Percentiles rank a stretch among this genome's conserved stretches.
phyloP scores from a whole-genome alignment of 768 basidiomycete genomes.

The Paxillus rubicundulus region DNA sequence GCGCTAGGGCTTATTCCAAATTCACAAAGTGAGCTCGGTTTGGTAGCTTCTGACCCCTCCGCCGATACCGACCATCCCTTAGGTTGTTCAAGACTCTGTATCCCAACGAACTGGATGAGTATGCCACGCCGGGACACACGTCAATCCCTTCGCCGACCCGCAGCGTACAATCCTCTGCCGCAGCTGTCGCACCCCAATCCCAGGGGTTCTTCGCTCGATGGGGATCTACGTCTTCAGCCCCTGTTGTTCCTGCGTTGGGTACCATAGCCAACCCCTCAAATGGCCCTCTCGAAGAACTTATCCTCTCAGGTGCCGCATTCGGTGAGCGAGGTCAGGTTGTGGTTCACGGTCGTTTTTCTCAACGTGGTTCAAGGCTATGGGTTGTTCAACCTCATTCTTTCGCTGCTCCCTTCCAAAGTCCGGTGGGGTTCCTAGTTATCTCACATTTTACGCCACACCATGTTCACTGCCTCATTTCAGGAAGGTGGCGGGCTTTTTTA shows the following conservation, averaged over 20 bases:
- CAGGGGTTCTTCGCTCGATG: constrained; percentile 41
- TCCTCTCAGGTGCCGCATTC: constrained; percentile 75
- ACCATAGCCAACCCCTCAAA: constrained; percentile 34
- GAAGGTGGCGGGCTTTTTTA: constrained; percentile 70
- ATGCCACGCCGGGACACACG: constrained; percentile 37
- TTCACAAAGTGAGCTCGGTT: constrained; percentile 57
- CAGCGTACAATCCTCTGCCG: constrained; percentile 15
- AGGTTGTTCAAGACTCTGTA: constrained; percentile 69
- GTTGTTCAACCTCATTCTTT: constrained; percentile 78
- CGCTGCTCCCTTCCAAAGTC: constrained; percentile 66
- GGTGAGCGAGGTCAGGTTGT: constrained; percentile 41
- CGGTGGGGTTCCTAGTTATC: constrained; percentile 42
- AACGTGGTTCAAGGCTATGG: constrained; percentile 43
- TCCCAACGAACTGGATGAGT: constrained; percentile 53
- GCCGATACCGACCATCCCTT: constrained; percentile 2
- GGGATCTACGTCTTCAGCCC: constrained; percentile 14
- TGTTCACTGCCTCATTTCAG: constrained; percentile 33
- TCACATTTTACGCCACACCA: neutral
- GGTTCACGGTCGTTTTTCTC: neutral
- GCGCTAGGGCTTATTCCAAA: constrained; percentile 59
- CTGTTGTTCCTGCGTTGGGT: constrained; percentile 12
- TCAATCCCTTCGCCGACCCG: constrained; percentile 34
- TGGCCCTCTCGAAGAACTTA: constrained; percentile 67
- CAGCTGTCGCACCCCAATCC: constrained; percentile 5
- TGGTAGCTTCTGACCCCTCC: neutral